phyloP scores from a whole-genome alignment of 2,329 filamentous ascomycete species.

The Sporothrix euskadiensis region DNA sequence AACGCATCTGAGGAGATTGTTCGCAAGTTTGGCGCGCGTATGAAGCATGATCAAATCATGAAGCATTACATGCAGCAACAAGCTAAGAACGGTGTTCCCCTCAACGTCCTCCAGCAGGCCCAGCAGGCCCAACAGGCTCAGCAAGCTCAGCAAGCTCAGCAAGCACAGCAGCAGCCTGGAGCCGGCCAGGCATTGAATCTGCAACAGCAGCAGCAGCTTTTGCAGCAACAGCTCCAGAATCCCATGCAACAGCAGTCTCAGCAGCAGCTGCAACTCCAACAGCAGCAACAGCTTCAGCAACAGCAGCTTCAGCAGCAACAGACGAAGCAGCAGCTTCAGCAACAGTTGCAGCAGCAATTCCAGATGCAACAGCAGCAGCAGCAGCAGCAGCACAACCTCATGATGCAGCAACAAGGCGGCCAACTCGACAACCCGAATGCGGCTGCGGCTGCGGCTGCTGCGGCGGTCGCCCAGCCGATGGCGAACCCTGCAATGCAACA shows the following conservation, averaged over 20 bases:
- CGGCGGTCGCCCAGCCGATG: constrained; percentile 12
- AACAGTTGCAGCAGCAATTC: constrained; percentile 24
- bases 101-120: constrained; percentile 28
- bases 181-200: constrained; percentile 7
- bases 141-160: constrained; percentile 36
- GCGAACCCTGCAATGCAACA: constrained; percentile 16
- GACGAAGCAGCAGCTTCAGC: constrained; percentile 34
- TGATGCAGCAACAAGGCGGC: constrained; percentile 33
- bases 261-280: constrained; percentile 36
- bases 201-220: constrained; percentile 24
- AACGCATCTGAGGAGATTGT: constrained; percentile 29
- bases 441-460: constrained; percentile 20
- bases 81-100: constrained; percentile 21
- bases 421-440: constrained; percentile 31
- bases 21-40: constrained; percentile 18
- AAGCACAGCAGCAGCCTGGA: constrained; percentile 26
- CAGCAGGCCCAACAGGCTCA: constrained; percentile 34
- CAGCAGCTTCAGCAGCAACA: constrained; percentile 26
- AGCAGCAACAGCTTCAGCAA: constrained; percentile 33
- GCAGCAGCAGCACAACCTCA: constrained; percentile 30
- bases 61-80: constrained; percentile 30
- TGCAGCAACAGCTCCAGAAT: constrained; percentile 6
- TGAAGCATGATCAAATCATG: constrained; percentile 30
- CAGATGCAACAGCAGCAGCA: constrained; percentile 28
- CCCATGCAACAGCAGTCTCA: constrained; percentile 8